phyloP scores from a whole-genome alignment of 2,329 filamentous ascomycete species.

The Chaetomiaceae sp. region DNA sequence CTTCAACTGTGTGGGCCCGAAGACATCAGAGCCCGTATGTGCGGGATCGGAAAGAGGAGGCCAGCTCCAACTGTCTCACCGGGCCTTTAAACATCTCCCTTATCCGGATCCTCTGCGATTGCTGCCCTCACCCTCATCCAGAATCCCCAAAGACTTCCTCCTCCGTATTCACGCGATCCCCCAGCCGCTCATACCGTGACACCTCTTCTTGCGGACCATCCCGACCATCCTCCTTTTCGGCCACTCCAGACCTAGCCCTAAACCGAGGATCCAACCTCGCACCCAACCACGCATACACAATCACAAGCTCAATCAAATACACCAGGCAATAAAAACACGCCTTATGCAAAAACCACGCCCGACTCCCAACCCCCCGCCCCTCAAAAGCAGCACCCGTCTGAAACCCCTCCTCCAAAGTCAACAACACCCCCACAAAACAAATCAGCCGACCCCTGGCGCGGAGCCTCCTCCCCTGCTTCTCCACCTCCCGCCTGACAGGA shows the following conservation, averaged over 20 bases:
- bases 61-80: too few species aligned
- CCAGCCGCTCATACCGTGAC: background rate
- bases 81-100: too few species aligned
- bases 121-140: too few species aligned
- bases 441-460: slow-evolving; percentile 53
- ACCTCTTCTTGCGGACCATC: background rate
- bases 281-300: slow-evolving; percentile 51
- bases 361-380: slow-evolving; percentile 37
- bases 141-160: slow-evolving; percentile 10
- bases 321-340: slow-evolving; percentile 62
- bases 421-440: slow-evolving; percentile 41
- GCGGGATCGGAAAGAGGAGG: too few species aligned
- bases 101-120: too few species aligned
- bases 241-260: background rate
- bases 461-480: slow-evolving; percentile 41
- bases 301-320: slow-evolving; percentile 55
- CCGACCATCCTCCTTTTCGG: background rate
- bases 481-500: background rate
- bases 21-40: too few species aligned
- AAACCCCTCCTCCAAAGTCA: slow-evolving; percentile 56
- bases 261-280: slow-evolving; percentile 15
- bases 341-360: slow-evolving; percentile 55
- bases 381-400: slow-evolving; percentile 48
- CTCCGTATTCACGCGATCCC: slow-evolving; percentile 2
- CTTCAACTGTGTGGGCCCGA: too few species aligned